Conservation (phyloP, 2,329 filamentous ascomycete genomes). For the Arthrocladium fulminans region DNA sequence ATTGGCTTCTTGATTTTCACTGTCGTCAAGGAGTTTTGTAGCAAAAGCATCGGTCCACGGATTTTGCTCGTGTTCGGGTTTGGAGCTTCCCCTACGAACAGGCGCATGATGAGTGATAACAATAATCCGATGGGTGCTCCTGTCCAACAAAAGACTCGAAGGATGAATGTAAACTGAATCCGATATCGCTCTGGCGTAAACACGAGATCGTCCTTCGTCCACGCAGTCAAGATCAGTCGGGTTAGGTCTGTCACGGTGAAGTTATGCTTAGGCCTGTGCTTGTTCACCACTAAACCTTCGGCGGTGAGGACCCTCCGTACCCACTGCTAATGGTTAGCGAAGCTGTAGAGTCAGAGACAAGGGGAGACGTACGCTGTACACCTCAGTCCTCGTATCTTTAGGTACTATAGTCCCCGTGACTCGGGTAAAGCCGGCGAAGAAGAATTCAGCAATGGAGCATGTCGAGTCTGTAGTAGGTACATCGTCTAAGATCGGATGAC, state of each 20-base stretch:
- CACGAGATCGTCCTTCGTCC: slow-evolving; percentile 8
- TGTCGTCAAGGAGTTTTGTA: slow-evolving; percentile 38
- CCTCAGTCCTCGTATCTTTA: slow-evolving; percentile 13
- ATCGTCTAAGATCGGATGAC: background rate
- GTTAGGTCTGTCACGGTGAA: slow-evolving; percentile 10
- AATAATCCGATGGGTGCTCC: background rate
- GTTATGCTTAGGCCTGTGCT: slow-evolving; percentile 15
- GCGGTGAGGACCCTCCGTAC: slow-evolving; percentile 10
- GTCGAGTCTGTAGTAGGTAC: slow-evolving; percentile 2
- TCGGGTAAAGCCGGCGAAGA: slow-evolving; percentile 13
- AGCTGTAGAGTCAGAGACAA: background rate
- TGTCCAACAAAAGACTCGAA: slow-evolving; percentile 11
- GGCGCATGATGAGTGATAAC: slow-evolving; percentile 53
- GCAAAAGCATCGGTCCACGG: slow-evolving; percentile 45
- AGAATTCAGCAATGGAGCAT: slow-evolving; percentile 5
- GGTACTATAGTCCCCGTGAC: slow-evolving; percentile 11
- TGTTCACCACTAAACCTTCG: slow-evolving; percentile 16
- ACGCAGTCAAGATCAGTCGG: slow-evolving; percentile 1
- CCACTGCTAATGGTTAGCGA: background rate
- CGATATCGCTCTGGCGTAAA: slow-evolving; percentile 8
- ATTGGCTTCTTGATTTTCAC: slow-evolving; percentile 5
- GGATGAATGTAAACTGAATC: slow-evolving; percentile 11
- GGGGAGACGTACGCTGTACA: background rate
- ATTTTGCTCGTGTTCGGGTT: slow-evolving; percentile 40
- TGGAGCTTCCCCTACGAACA: slow-evolving; percentile 40